Conservation (phyloP, 1,139 yeast genomes). For the Candida anutae region DNA sequence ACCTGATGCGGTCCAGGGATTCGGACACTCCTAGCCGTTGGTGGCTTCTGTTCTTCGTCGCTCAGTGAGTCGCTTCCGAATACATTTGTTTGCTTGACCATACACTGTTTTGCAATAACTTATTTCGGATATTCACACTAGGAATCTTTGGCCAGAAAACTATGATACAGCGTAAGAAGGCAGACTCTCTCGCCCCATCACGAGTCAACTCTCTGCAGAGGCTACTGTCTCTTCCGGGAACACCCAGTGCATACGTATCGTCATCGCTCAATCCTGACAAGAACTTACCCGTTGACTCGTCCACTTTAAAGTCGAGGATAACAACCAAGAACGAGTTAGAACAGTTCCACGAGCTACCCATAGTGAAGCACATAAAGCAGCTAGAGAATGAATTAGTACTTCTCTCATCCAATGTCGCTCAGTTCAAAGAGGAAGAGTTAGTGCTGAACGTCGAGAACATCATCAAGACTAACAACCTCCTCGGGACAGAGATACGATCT, state of each 20-base stretch:
- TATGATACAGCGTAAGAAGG: slow-evolving; percentile 15
- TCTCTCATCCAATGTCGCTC: slow-evolving; percentile 23
- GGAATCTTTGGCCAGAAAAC: slow-evolving; percentile 1
- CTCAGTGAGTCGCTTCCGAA: slow-evolving; percentile 7
- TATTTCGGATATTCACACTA: slow-evolving; percentile 1
- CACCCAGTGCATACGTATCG: slow-evolving; percentile 24
- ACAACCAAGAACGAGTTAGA: slow-evolving; percentile 16
- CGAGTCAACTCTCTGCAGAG: slow-evolving; percentile 28
- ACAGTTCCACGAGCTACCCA: slow-evolving; percentile 23
- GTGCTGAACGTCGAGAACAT: slow-evolving; percentile 18
- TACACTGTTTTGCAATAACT: neutral
- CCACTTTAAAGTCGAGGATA: slow-evolving; percentile 10
- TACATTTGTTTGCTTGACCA: slow-evolving; percentile 7
- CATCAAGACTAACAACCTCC: slow-evolving; percentile 20
- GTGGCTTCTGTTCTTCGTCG: slow-evolving; percentile 4
- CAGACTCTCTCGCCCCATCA: slow-evolving; percentile 19
- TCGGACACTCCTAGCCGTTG: too few species aligned
- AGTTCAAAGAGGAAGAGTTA: slow-evolving; percentile 27
- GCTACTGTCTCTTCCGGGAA: slow-evolving; percentile 22
- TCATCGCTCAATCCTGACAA: slow-evolving; percentile 34
- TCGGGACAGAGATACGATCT: slow-evolving; percentile 18
- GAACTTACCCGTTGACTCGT: slow-evolving; percentile 18
- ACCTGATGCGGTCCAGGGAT: too few species aligned
- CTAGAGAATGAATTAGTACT: slow-evolving; percentile 19
- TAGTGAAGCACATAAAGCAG: slow-evolving; percentile 18